Evolutionary conservation across 768 basidiomycete species (phyloP), one percentile per base, ranked within the genome.

Genomic region (Rhodotorula kratochvilovae): DNA sequence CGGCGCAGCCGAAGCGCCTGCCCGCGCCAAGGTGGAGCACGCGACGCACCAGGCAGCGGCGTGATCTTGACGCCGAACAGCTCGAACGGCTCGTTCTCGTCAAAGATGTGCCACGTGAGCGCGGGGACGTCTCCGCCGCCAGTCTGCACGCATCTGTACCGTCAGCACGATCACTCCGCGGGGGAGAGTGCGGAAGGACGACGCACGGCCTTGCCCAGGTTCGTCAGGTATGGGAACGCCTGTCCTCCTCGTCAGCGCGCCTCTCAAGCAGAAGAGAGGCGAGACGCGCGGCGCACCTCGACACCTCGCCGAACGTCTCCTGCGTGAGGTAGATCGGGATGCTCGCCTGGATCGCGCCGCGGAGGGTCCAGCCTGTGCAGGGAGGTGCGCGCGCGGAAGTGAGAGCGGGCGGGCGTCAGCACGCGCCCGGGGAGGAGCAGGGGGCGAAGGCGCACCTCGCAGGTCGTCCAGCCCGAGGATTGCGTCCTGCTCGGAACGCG

Each of bases 401-500:
- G n/a, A n/a, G n/a, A n/a, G n/a, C n/a, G n/a, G n/a, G n/a, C n/a
- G 15, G 27, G 27, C 11, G 15, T 58, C 25, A 57, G n/a, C 11
- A 29, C 39, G 42, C 3, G n/a, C 11, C 4, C 11, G 13, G 6
- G 10, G 42, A 59, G 15, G 12, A 15, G 27, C 5, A n/a, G 19
- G 17, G 25, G 27, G 36, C 68, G 61, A 68, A 54, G 46, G 79
- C 83, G 66, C 71, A 88, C 90, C 89, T 83, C 92, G 84, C 48
- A 94, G 82, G 80, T 95, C 92, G 81, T 95, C 92, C 67, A 95
- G 80, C 6, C 92, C 92, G 77, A 92, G 91, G 83, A 92, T 90
- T 12, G 92, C 92, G 67, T 82, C 81, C 72, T 80, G 76, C 39
- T 23, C 6, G 77, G 73, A 72, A 71, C 27, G 51, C 25, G 50